Evolutionary conservation across 768 basidiomycete species (phyloP).

Genomic region (Pleurotus citrinopileatus): DNA sequence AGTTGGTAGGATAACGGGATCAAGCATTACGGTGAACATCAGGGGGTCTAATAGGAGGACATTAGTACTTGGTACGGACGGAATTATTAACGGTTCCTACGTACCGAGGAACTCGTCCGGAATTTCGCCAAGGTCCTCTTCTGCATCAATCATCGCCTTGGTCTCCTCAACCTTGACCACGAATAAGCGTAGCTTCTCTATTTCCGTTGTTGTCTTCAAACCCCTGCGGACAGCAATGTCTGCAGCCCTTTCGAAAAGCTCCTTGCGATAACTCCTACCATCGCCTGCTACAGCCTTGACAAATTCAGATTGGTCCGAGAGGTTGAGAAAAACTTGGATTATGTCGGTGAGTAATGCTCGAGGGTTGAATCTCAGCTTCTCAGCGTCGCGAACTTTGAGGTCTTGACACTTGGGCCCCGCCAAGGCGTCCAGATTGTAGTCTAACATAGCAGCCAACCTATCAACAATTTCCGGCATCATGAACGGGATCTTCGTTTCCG

Average conservation of each 20-base stretch:
- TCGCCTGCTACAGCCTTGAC: constrained; percentile 88
- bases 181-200: constrained; percentile 67
- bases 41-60: constrained; percentile 63
- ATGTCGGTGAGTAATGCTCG: constrained; percentile 80
- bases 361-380: constrained; percentile 89
- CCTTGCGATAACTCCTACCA: constrained; percentile 85
- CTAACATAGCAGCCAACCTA: constrained; percentile 92
- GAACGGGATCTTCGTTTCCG: constrained; percentile 88
- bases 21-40: constrained; percentile 91
- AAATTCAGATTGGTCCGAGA: constrained; percentile 79
- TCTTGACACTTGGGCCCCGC: constrained; percentile 88
- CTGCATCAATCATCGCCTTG: constrained; percentile 76
- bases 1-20: constrained; percentile 88
- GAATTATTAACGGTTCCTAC: constrained; percentile 21
- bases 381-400: constrained; percentile 78
- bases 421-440: constrained; percentile 88
- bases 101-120: constrained; percentile 94
- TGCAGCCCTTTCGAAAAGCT: constrained; percentile 78
- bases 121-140: constrained; percentile 88
- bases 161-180: constrained; percentile 82
- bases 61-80: constrained; percentile 11
- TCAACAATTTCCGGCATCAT: constrained; percentile 97
- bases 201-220: constrained; percentile 77
- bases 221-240: constrained; percentile 55
- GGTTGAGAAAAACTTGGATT: constrained; percentile 85